These are phyloP conservation scores for Phytophthora idaei DNA, from an alignment of 352 stramenopile genomes.

Conservation along the genomic window DNA sequence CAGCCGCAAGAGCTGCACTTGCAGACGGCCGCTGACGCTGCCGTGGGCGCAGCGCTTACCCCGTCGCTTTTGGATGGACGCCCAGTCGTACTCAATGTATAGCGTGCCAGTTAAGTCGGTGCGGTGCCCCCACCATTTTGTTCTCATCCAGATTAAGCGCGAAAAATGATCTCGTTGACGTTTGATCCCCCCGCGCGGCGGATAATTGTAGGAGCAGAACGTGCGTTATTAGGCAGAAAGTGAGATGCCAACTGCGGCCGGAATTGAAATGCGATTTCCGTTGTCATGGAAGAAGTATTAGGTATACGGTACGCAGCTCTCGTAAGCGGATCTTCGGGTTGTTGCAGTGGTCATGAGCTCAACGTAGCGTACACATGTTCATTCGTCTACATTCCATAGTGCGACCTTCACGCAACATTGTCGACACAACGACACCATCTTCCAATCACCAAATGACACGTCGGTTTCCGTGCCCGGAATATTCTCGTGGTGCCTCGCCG, in stretches of 20 bases:
- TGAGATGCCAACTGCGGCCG: no score
- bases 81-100: slow-evolving; percentile 20
- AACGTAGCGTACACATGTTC: no score
- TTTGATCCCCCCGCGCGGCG: slow-evolving; percentile 4
- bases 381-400: background rate
- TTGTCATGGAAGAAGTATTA: no score
- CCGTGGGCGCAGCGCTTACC: slow-evolving; percentile 57
- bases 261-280: no score
- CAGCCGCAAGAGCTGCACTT: slow-evolving; percentile 42
- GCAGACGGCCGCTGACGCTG: slow-evolving; percentile 59
- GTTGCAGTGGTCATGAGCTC: background rate
- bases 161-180: slow-evolving; percentile 1
- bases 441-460: background rate
- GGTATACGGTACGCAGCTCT: no score
- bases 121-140: slow-evolving; percentile 2
- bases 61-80: slow-evolving; percentile 33
- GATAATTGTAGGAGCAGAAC: no score
- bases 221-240: no score
- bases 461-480: slow-evolving; percentile 5
- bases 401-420: slow-evolving; percentile 12
- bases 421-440: slow-evolving; percentile 10
- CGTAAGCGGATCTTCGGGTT: no score
- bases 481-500: slow-evolving; percentile 11
- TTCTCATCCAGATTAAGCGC: background rate
- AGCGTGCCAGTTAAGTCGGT: slow-evolving; percentile 3